Evolutionary conservation across 148 eudicot genomes (phyloP), one percentile per base, ranked within the genome.

Genomic region (Camellia sinensis): DNA sequence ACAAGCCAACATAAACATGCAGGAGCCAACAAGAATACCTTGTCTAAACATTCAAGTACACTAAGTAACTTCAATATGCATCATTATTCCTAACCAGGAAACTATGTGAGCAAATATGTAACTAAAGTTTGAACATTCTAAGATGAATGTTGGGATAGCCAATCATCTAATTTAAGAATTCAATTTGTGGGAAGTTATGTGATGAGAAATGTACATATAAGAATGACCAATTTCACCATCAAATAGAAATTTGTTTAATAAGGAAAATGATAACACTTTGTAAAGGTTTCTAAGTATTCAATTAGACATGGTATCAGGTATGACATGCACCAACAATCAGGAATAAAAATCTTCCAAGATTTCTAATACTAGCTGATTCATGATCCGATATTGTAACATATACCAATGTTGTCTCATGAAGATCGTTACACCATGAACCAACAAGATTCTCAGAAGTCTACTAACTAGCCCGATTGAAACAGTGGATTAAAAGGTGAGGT

Each of bases 1-100:
- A 74, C 66, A 74, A 17, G 71, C 43, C 60, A 22, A 22, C 67
- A 75, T 6, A 69, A 69, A 71, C 78, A 76, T 68, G n/a, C 7
- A 68, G 54, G 50, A 67, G 19, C 52, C 48, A 46, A 62, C n/a
- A 45, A 62, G 17, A 61, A 62, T 62, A 18, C 53, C 73, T 53
- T 53, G 62, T 15, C 61, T 41, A 78, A 40, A 29, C 50, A 2
- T 78, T 46, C 62, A 66, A 52, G 18, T 44, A 21, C 19, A 73
- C 11, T 19, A 53, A 22, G 13, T 57, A 3, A 3, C 8, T 17
- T 22, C 6, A 40, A 29, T 29, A 29, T 29, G 37, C 37, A 29
- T 29, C 53, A 74, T 4, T 18, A 29, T 29, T 29, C 21, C 52
- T 45, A 41, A 59, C 37, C 46, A 59, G 50, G 52, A 74, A 62